Evolutionary conservation across 306 rosid genomes (phyloP).

Genomic region (Fragaria iinumae): DNA sequence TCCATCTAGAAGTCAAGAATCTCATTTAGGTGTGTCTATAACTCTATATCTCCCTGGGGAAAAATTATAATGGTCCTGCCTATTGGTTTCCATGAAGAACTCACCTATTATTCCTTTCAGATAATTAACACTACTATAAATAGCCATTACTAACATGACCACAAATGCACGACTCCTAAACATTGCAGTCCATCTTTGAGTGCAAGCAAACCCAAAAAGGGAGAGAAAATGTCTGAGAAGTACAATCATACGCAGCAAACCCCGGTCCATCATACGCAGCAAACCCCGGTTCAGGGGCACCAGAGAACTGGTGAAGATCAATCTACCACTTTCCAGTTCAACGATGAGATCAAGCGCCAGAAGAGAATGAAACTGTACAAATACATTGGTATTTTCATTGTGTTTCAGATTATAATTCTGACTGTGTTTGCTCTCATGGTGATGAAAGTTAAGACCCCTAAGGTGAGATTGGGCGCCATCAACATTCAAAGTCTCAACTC

Average conservation of each 20-base stretch:
- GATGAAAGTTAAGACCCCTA: slow-evolving; percentile 30
- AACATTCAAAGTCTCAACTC: neutral
- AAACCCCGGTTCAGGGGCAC: neutral
- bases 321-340: neutral
- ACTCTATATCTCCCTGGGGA: neutral
- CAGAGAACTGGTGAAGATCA: neutral
- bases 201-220: neutral
- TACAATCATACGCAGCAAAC: neutral
- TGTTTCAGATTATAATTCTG: slow-evolving; percentile 24
- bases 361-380: slow-evolving; percentile 13
- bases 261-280: neutral
- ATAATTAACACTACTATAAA: neutral
- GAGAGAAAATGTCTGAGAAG: slow-evolving; percentile 1
- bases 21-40: neutral
- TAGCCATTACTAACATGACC: neutral
- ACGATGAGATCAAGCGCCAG: slow-evolving; percentile 10
- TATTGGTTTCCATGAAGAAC: slow-evolving; percentile 19
- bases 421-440: slow-evolving; percentile 12
- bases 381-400: slow-evolving; percentile 9
- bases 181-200: neutral
- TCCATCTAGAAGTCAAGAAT: slow-evolving; percentile 13
- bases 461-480: slow-evolving; percentile 20
- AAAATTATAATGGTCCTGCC: neutral
- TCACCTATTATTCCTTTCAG: slow-evolving; percentile 2
- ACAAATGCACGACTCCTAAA: neutral